phyloP scores from a whole-genome alignment of 2,329 filamentous ascomycete genomes.

The Didymella sp. region DNA sequence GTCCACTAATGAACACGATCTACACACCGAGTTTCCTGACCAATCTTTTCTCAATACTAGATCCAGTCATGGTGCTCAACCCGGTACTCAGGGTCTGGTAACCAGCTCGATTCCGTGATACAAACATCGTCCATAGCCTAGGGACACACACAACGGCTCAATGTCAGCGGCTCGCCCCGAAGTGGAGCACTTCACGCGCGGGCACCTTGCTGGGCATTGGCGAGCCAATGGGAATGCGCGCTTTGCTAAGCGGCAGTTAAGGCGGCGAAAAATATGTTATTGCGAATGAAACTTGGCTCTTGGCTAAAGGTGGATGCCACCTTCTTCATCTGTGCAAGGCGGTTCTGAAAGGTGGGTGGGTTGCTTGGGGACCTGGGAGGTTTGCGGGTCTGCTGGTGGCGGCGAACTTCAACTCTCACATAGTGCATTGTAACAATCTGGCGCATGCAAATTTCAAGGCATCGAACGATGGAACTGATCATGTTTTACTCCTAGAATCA shows the following conservation, averaged over 20 bases:
- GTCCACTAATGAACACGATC: not conserved
- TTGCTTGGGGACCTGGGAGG: not conserved
- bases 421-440: not conserved
- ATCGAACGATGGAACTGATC: not conserved
- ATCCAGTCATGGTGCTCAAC: conserved; percentile 5
- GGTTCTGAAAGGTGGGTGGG: not conserved
- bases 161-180: conserved; percentile 11
- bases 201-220: conserved; percentile 30
- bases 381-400: not conserved
- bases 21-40: conserved; percentile 37
- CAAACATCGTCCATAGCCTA: conserved; percentile 1
- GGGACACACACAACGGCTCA: not conserved
- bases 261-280: conserved; percentile 1
- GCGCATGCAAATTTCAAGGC: not conserved
- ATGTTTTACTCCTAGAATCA: no score
- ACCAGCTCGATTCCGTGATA: conserved; percentile 10
- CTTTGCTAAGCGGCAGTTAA: conserved; percentile 28
- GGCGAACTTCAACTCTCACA: not conserved
- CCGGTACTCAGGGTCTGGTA: conserved; percentile 6
- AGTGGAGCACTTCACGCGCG: conserved; percentile 11
- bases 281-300: conserved; percentile 16
- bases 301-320: conserved; percentile 4
- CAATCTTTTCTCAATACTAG: conserved; percentile 30
- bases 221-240: conserved; percentile 24
- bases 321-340: not conserved